These are phyloP conservation scores for Penicillium bialowiezense DNA, from an alignment of 495 filamentous ascomycete species.

Conservation along the genomic window DNA sequence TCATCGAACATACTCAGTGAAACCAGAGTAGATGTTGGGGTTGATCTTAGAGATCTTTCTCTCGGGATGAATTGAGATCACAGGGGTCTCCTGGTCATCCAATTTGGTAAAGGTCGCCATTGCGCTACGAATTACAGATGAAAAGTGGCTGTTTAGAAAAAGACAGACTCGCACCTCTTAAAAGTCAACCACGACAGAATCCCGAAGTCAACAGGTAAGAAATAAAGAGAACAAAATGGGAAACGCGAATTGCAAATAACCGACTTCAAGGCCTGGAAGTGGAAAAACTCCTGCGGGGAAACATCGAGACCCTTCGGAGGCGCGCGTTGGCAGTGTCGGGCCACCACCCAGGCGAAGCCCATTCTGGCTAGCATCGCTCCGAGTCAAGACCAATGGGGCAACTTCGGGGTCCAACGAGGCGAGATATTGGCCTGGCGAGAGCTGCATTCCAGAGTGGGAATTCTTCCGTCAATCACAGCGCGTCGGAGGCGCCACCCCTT, in stretches of 20 bases:
- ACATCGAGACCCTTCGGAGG: constrained; percentile 3
- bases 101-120: constrained; percentile 74
- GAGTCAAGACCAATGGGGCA: background rate
- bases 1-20: constrained; percentile 58
- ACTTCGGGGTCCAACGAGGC: background rate
- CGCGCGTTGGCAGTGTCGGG: background rate
- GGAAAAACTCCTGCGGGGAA: constrained; percentile 31
- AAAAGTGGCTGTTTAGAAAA: background rate
- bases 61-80: constrained; percentile 57
- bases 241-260: background rate
- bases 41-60: constrained; percentile 66
- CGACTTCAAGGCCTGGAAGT: constrained; percentile 5
- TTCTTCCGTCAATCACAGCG: constrained; percentile 39
- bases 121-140: background rate
- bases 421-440: background rate
- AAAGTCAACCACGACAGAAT: background rate
- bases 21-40: constrained; percentile 71
- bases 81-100: constrained; percentile 51
- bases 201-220: background rate
- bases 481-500: background rate
- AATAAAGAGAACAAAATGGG: background rate
- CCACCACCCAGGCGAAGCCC: background rate
- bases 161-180: background rate
- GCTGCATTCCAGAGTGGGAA: constrained; percentile 1
- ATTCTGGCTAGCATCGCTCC: background rate